Evolutionary conservation across 139 green algal genomes (phyloP), one percentile per base, ranked within the genome.

Genomic region (Closterium sp.): DNA sequence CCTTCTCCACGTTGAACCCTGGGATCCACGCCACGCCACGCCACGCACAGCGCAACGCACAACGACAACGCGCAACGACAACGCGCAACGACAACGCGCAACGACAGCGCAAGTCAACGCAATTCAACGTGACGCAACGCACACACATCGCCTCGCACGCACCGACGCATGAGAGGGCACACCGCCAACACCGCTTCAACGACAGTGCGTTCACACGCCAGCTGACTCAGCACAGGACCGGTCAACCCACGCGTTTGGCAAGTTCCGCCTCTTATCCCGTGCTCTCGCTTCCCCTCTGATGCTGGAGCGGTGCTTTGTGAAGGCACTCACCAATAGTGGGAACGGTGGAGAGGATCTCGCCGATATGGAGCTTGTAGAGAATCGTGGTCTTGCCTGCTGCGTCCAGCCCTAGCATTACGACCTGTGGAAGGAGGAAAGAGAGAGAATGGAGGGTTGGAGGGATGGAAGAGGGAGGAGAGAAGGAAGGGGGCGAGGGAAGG

Each of bases 311-410:
- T 12, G 43, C 1, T 28, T 12, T 5, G 23, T 69, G 43, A 16
- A 25, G 43, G 43, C 10, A 69, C 96, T 92, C 88, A 99, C 91
- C 97, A 91, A 99, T 99, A 12, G 98, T 99, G 66, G 98, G 98
- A 86, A 99, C 98, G 43, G 98, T 99, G 10, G 97, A 99, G 19
- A 99, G 96, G 85, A 99, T 98, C 95, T 99, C 98, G 86, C 98
- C 98, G 31, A 99, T 97, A 95, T 99, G 98, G 85, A 99, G 96
- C 96, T 99, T 99, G 95, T 99, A 99, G 38, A 99, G 95, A 89
- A 99, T 99, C 86, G 98, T 99, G 55, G 98, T 99, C 95, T 99
- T 99, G 95, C 98, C 98, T 43, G 98, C 98, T 66, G 97, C 97
- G 93, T 99, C 98, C 25, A 99, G 96, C 55, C 98, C 98, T 31